Percentiles rank a stretch among this genome's conserved stretches.
Conservation (phyloP, 306 rosid species). For the Malus orientalis region DNA sequence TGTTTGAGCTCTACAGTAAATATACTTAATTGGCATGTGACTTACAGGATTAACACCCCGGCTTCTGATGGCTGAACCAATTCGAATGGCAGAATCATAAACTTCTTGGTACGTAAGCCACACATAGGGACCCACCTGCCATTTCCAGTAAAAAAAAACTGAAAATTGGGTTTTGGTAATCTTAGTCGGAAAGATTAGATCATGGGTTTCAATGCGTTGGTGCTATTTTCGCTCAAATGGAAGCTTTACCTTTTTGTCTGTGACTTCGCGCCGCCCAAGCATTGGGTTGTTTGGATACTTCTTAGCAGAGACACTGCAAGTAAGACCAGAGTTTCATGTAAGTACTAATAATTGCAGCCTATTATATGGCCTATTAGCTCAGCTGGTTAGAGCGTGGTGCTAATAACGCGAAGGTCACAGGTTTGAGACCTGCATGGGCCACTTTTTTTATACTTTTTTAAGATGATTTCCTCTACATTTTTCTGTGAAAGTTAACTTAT, state of each 20-base stretch:
- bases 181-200: not conserved
- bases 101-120: slow-evolving; percentile 63
- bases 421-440: slow-evolving; percentile 20
- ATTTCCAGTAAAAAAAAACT: not conserved
- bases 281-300: slow-evolving; percentile 52
- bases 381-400: slow-evolving; percentile 27
- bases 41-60: slow-evolving; percentile 69
- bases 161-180: not conserved
- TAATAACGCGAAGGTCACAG: slow-evolving; percentile 29
- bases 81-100: slow-evolving; percentile 42
- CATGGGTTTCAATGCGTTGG: not conserved
- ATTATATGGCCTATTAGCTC: slow-evolving; percentile 7
- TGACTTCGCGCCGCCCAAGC: slow-evolving; percentile 69
- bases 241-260: slow-evolving; percentile 48
- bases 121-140: slow-evolving; percentile 38
- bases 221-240: not conserved
- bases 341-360: too few species aligned
- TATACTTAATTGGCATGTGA: not conserved
- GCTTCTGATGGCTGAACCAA: slow-evolving; percentile 67
- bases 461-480: not conserved
- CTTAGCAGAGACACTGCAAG: slow-evolving; percentile 61
- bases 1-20: too few species aligned
- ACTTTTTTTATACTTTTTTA: not conserved
- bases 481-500: not conserved
- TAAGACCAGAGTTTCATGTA: slow-evolving; percentile 11